These are phyloP conservation scores for Emericellopsis atlantica DNA, from an alignment of 2,329 filamentous ascomycete genomes.

Conservation along the genomic window DNA sequence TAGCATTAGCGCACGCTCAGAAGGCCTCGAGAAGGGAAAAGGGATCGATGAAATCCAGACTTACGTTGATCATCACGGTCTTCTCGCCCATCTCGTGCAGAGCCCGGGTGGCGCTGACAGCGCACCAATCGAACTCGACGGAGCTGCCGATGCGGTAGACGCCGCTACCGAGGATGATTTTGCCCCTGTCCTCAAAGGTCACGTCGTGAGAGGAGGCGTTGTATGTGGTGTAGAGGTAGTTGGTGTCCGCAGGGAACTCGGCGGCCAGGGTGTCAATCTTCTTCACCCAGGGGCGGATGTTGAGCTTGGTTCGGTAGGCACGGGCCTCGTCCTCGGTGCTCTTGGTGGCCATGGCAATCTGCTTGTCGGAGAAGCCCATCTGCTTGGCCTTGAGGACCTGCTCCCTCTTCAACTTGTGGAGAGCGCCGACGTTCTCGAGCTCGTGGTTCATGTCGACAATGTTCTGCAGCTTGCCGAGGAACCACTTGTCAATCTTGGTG, in stretches of 20 bases:
- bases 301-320: slow-evolving; percentile 70
- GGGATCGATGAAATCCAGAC: slow-evolving; percentile 9
- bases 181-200: slow-evolving; percentile 83
- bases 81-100: slow-evolving; percentile 83
- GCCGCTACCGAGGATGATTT: slow-evolving; percentile 80
- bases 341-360: slow-evolving; percentile 79
- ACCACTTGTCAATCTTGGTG: slow-evolving; percentile 99
- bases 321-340: slow-evolving; percentile 84
- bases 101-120: slow-evolving; percentile 77
- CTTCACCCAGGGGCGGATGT: slow-evolving; percentile 92
- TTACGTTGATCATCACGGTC: slow-evolving; percentile 90
- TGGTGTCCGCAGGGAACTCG: slow-evolving; percentile 89
- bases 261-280: slow-evolving; percentile 96
- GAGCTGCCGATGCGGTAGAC: slow-evolving; percentile 97
- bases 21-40: not conserved
- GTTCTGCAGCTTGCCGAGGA: slow-evolving; percentile 96
- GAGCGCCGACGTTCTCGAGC: slow-evolving; percentile 69
- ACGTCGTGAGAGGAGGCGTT: slow-evolving; percentile 92
- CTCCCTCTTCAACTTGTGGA: slow-evolving; percentile 79
- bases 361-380: slow-evolving; percentile 91
- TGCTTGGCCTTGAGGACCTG: slow-evolving; percentile 89
- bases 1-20: slow-evolving; percentile 1
- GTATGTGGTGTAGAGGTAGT: slow-evolving; percentile 97
- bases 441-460: slow-evolving; percentile 84
- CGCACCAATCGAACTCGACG: slow-evolving; percentile 98